Conservation (phyloP, 1,139 yeast species). For the Pichia sp. region DNA sequence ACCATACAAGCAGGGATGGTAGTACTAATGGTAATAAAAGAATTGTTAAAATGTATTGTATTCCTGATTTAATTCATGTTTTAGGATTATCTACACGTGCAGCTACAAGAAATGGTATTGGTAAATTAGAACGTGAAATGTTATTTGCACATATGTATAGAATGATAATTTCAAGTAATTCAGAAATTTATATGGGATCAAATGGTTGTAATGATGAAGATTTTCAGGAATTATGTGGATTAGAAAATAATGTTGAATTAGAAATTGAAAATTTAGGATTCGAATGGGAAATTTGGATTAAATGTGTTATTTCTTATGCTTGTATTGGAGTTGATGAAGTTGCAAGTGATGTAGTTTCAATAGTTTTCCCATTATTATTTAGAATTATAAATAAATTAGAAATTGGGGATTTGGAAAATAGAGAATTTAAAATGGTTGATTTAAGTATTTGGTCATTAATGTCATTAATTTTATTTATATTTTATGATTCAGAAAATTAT, state of each 20-base stretch:
- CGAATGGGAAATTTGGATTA: conserved; percentile 35
- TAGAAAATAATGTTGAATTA: too few species aligned
- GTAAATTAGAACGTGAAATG: conserved; percentile 44
- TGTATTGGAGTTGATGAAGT: conserved; percentile 48
- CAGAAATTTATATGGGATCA: too few species aligned
- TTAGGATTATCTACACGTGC: conserved; percentile 26
- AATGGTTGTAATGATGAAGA: conserved; percentile 13
- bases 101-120: conserved; percentile 36
- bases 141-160: conserved; percentile 47
- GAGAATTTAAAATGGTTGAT: conserved; percentile 1
- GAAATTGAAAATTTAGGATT: too few species aligned
- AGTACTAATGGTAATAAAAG: too few species aligned
- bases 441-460: conserved; percentile 37
- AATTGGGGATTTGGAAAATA: conserved; percentile 28
- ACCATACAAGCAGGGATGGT: too few species aligned
- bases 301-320: conserved; percentile 40
- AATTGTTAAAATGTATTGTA: conserved; percentile 19
- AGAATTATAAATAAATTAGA: conserved; percentile 15
- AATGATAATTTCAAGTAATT: conserved; percentile 35
- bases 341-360: conserved; percentile 40
- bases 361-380: conserved; percentile 34
- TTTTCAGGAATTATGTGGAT: conserved; percentile 31
- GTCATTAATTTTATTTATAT: conserved; percentile 38
- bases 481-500: conserved; percentile 44
- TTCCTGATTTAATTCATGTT: conserved; percentile 23